A percentile compares a stretch with the other conserved stretches of the same genome.
These are phyloP conservation scores for Psilocybe subaeruginosa DNA, from an alignment of 768 basidiomycete genomes.

Conservation along the genomic window DNA sequence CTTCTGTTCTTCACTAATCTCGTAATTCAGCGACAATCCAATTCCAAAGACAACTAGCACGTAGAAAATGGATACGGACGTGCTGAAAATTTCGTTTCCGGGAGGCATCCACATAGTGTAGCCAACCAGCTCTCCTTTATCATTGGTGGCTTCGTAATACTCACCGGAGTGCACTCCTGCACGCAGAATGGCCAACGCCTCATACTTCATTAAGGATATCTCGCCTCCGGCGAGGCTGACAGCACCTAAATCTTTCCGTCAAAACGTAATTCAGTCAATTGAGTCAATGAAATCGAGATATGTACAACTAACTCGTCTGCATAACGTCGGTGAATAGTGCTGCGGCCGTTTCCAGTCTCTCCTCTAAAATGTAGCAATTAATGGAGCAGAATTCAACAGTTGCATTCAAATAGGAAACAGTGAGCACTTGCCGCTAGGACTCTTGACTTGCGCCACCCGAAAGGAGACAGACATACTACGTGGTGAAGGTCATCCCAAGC, in stretches of 20 bases:
- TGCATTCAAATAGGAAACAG: not conserved
- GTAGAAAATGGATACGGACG: constrained; percentile 20
- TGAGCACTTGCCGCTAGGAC: not conserved
- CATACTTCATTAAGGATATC: constrained; percentile 22
- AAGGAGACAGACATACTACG: not conserved
- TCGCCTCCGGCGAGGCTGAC: constrained; percentile 29
- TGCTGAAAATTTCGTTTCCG: constrained; percentile 31
- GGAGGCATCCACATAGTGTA: constrained; percentile 36
- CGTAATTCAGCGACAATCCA: not conserved
- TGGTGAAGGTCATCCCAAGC: not conserved
- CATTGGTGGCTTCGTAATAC: constrained; percentile 30
- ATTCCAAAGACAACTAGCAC: not conserved
- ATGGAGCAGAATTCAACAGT: not conserved
- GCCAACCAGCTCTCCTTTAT: constrained; percentile 25
- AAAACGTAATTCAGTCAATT: no score
- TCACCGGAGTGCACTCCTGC: constrained; percentile 28
- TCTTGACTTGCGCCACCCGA: not conserved
- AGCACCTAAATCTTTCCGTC: constrained; percentile 24
- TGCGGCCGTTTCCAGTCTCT: constrained; percentile 17
- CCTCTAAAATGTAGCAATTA: constrained; percentile 10
- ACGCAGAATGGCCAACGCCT: constrained; percentile 26
- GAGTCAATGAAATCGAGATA: not conserved
- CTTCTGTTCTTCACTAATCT: constrained; percentile 27
- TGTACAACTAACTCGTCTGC: constrained; percentile 18
- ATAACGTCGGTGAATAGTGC: constrained; percentile 26